Evolutionary conservation across 768 basidiomycete genomes (phyloP), one percentile per base, ranked within the genome.

Genomic region (Steccherinum ochraceum): DNA sequence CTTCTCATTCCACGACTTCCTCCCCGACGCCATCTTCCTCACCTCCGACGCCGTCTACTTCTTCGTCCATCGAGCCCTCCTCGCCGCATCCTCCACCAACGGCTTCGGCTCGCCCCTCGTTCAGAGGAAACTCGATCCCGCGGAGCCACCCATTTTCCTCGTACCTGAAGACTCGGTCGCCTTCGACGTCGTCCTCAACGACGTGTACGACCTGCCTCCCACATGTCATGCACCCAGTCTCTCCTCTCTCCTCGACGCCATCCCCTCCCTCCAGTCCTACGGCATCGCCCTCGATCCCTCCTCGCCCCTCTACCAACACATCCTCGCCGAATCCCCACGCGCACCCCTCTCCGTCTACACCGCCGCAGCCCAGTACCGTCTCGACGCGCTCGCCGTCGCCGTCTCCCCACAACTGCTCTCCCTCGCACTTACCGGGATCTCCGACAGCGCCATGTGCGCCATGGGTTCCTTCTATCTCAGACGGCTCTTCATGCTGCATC

Each of bases 381-480:
- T 77, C 2, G 51, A 69, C 26, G 58, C 63, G 0, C 64, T 78
- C 13, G 75, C 75, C 1, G 60, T 64, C n/a, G 55, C 58, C 21
- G 57, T 69, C 1, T 75, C 73, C 1, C 62, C 67, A 4, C 62
- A 69, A 55, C 66, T 73, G 10, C 61, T 73, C 25, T 65, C 71
- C 3, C 61, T 63, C 27, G 56, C 66, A 0, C 60, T 74, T 2
- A 42, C 57, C 0, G 56, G 56, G 4, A 58, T 76, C 42, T 64
- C 69, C 1, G 74, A 76, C 49, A 63, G 64, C 10, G 44, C 64
- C 25, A 72, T 69, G 3, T 39, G 57, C 18, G 54, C 57, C 4
- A 72, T 75, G 48, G 75, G 73, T 0, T 55, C 73, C 3, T 41
- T 70, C 1, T 75, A 76, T 53, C 60, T 75, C 30, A 70, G 66